Evolutionary conservation across 805 yeast species (phyloP), one percentile per base, ranked within the genome.

Genomic region (Priceomyces carsonii): DNA sequence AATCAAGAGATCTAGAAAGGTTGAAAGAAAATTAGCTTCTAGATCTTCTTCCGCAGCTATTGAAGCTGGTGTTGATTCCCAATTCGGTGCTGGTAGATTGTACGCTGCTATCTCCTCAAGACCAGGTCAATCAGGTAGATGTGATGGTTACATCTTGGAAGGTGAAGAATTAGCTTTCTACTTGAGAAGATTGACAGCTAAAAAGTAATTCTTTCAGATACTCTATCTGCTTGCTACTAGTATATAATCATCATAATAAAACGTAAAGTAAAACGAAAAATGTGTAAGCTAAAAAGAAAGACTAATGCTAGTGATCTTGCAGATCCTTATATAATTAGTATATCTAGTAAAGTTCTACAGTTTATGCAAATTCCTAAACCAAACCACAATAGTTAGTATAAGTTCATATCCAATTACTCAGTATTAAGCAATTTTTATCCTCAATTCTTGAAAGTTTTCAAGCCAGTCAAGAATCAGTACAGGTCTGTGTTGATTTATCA

Each of bases 121-220:
- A 83, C 99, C 99, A 73, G 99, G 99, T 76, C 99, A 93, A 83
- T 85, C 95, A 57, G 99, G 99, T 77, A 95, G 99, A 81, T 84
- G 89, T 79, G 99, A 93, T 74, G 99, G 99, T 78, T 93, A 93
- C 95, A 85, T 93, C 78, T 86, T 93, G 73, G 99, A 93, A 82
- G 99, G 99, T 79, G 99, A 93, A 74, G 99, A 93, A 80, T 88
- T 93, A 76, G 98, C 98, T 73, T 93, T 93, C 95, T 93, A 93
- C 96, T 84, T 93, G 75, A 89, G 96, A 85, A 91, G 96, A 88
- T 81, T 93, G 77, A 82, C 96, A 74, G 95, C 96, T 72, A 91
- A 93, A 90, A 93, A 91, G 85, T 91, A 89, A 83, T 39, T 43
- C 28, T 22, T 22, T 21, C 22, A 13, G 20, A 23, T 23, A 18